Evolutionary conservation across 805 yeast genomes (phyloP), one percentile per base, ranked within the genome.

Genomic region (Debaryomyces maramus): DNA sequence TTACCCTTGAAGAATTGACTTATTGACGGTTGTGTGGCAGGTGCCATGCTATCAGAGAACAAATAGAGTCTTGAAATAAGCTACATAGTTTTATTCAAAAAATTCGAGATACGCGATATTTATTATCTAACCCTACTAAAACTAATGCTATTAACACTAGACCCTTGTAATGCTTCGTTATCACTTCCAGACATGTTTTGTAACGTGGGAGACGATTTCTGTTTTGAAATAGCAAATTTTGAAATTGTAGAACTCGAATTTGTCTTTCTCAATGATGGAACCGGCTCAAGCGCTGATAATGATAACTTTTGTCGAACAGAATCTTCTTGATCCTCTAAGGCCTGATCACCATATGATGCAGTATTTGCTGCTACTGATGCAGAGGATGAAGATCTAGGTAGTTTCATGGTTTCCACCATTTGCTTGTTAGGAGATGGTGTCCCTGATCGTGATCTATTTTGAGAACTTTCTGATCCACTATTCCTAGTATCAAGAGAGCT

Each of bases 341-440:
- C 13, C 15, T 10, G 38, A 32, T 54, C 51, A 39, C 56, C 51
- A 38, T 44, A 51, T 41, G 54, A 55, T 13, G 62, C 63, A 5
- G 53, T 36, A 41, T 53, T 55, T 6, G 60, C 60, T n/a, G 63
- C 63, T 13, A 58, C 51, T 3, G 65, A 53, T 3, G 56, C 41
- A 3, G 42, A 39, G 6, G 60, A 60, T 15, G 56, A 45, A 7
- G 34, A 19, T 33, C 46, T 38, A 17, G 50, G 35, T 39, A 36
- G n/a, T 18, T 31, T 13, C 20, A 15, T 23, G 11, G 13, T 24
- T n/a, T 24, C 28, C 6, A 15, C 15, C 11, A 24, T n/a, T 19
- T 32, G 23, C 20, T 21, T 32, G 8, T n/a, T 11, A 2, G 35
- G 35, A 3, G 26, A 19, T 8, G 35, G 23, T 6, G 35, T 19